Evolutionary conservation across 331 rosid species (phyloP), one percentile per base, ranked within the genome.

Genomic region (Quercus tomentella): DNA sequence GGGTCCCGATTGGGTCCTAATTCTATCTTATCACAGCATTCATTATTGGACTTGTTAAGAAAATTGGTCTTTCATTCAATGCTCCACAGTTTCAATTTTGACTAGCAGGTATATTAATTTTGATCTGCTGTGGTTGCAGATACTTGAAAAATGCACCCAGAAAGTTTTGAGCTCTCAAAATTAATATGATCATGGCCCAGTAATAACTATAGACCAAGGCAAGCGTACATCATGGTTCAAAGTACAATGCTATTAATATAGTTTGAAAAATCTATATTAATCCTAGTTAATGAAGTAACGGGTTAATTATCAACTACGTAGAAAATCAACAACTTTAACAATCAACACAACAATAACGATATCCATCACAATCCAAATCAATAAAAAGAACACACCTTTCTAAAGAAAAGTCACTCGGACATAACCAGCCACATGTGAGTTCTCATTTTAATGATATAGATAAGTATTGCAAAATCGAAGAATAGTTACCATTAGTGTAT

Each of bases 1-100:
- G 86, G 88, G 80, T 57, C 93, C 87, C 83, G 61, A 55, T 51
- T 31, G 75, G 70, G 30, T 80, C 82, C 58, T 33, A 70, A 84
- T 68, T n/a, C 25, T 45, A 49, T 51, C 72, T 33, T 75, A 80
- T 83, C 76, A 70, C 74, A 58, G 33, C 77, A 78, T n/a, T 23
- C 79, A 78, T 84, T 74, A 82, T 76, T 78, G 78, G 66, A 4
- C 56, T 69, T 31, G 76, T 65, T 74, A 43, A 33, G 21, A n/a
- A 57, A 37, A 33, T 66, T 61, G 55, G 65, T 71, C 81, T 70
- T 49, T 55, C 12, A 76, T 82, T 84, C 21, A 82, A 60, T 80
- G 85, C 55, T 60, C 56, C 78, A 79, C 58, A 30, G 72, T 78
- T 85, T 76, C 11, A 26, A 72, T 78, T 77, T 73, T 81, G 65